Evolutionary conservation across 202 grass and related monocot genomes (phyloP).

Genomic region (Schoenoplectus tabernaemontani): DNA sequence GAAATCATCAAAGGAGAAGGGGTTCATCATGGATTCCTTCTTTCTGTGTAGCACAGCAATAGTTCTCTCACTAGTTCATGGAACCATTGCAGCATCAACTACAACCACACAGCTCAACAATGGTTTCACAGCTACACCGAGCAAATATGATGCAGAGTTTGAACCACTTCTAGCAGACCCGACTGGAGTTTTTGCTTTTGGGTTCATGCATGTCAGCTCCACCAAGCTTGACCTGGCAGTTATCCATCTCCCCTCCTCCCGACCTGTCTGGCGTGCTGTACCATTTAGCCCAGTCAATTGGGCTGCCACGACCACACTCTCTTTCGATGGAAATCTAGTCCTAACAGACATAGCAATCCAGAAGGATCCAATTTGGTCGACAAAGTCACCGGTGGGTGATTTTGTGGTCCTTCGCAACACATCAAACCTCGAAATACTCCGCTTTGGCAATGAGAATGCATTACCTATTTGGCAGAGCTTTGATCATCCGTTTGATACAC

Average conservation of each 20-base stretch:
- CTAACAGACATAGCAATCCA: conserved; percentile 20
- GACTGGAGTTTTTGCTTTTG: conserved; percentile 46
- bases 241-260: conserved; percentile 59
- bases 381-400: conserved; percentile 29
- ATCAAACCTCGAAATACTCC: conserved; percentile 52
- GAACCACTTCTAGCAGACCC: conserved; percentile 42
- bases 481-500: conserved; percentile 52
- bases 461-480: conserved; percentile 66
- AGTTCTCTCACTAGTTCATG: not conserved
- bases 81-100: not conserved
- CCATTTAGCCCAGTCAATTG: conserved; percentile 28
- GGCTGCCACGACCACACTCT: conserved; percentile 36
- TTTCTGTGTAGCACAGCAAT: not conserved
- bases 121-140: not conserved
- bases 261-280: conserved; percentile 49
- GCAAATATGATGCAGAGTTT: conserved; percentile 25
- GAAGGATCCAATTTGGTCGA: conserved; percentile 31
- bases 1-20: not conserved
- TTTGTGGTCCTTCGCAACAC: conserved; percentile 48
- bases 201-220: conserved; percentile 55
- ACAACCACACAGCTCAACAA: not conserved
- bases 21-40: not conserved
- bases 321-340: conserved; percentile 45
- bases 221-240: conserved; percentile 60
- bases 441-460: not conserved